phyloP scores from a whole-genome alignment of 805 yeast species.

The Candida orba region DNA sequence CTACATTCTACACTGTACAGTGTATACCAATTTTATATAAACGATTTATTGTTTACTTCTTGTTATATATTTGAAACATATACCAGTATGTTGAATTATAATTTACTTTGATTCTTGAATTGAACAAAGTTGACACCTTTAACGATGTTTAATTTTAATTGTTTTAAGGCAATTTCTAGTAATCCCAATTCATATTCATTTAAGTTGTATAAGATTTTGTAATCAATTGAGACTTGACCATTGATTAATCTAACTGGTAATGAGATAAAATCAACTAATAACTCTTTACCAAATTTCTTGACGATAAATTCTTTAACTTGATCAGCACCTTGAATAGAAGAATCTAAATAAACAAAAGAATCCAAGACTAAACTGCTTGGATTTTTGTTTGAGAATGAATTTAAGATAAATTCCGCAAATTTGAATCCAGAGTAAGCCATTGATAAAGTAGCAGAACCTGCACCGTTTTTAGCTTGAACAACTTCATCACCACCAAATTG shows the following conservation, averaged over 20 bases:
- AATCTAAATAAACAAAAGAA: constrained; percentile 45
- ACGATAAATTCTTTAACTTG: constrained; percentile 18
- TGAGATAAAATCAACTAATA: constrained; percentile 42
- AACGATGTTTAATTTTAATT: constrained; percentile 46
- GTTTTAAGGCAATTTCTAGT: constrained; percentile 46
- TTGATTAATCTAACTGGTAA: constrained; percentile 52
- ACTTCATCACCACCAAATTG: constrained; percentile 98
- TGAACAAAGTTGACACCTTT: constrained; percentile 49
- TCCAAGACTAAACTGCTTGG: constrained; percentile 33
- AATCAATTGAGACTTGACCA: constrained; percentile 53
- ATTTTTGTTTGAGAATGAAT: constrained; percentile 3
- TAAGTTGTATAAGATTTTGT: constrained; percentile 41
- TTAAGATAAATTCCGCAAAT: constrained; percentile 44
- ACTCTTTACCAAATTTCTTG: constrained; percentile 11
- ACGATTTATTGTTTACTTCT: not conserved
- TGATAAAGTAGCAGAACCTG: constrained; percentile 90
- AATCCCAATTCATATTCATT: constrained; percentile 48
- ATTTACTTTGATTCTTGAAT: constrained; percentile 18
- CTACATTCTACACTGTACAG: no score
- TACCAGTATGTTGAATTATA: constrained; percentile 6
- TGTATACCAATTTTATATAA: no score
- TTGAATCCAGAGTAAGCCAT: constrained; percentile 94
- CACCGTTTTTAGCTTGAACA: constrained; percentile 90
- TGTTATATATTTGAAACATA: not conserved
- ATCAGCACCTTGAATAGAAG: constrained; percentile 17